Evolutionary conservation across 208 protist genomes (phyloP).

Genomic region (Leishmania turanica): DNA sequence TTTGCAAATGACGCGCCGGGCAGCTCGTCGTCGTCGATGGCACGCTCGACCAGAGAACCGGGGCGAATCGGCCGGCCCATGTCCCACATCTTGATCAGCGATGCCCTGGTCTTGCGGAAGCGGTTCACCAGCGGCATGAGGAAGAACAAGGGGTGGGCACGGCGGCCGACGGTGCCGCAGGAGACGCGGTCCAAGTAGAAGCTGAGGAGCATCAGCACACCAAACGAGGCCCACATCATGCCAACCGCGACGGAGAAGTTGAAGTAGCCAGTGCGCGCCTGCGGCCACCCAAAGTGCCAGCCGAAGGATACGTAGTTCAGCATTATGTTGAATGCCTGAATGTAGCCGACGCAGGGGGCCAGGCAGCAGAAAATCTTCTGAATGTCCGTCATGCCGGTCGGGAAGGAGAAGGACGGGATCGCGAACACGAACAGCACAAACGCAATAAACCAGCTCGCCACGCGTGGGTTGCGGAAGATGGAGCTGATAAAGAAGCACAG

Average conservation of each 20-base stretch:
- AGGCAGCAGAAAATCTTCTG: conserved; percentile 51
- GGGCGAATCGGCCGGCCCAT: conserved; percentile 28
- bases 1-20: conserved; percentile 3
- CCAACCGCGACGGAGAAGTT: conserved; percentile 54
- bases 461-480: conserved; percentile 78
- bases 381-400: conserved; percentile 47
- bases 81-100: conserved; percentile 37
- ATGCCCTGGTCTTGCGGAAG: conserved; percentile 36
- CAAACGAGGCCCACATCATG: conserved; percentile 81
- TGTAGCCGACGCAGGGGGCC: conserved; percentile 68
- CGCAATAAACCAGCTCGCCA: conserved; percentile 61
- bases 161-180: conserved; percentile 60
- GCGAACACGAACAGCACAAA: conserved; percentile 73
- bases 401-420: conserved; percentile 73
- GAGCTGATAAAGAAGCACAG: conserved; percentile 72
- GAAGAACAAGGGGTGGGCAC: conserved; percentile 77
- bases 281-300: conserved; percentile 41
- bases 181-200: conserved; percentile 88
- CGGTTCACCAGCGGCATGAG: conserved; percentile 44
- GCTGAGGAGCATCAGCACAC: conserved; percentile 67
- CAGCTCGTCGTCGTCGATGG: conserved; percentile 4
- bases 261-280: conserved; percentile 45
- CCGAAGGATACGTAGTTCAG: conserved; percentile 53
- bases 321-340: conserved; percentile 51
- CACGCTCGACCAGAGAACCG: conserved; percentile 24